These are phyloP conservation scores for Brettanomyces nanus DNA, from an alignment of 805 yeast genomes.

Conservation along the genomic window DNA sequence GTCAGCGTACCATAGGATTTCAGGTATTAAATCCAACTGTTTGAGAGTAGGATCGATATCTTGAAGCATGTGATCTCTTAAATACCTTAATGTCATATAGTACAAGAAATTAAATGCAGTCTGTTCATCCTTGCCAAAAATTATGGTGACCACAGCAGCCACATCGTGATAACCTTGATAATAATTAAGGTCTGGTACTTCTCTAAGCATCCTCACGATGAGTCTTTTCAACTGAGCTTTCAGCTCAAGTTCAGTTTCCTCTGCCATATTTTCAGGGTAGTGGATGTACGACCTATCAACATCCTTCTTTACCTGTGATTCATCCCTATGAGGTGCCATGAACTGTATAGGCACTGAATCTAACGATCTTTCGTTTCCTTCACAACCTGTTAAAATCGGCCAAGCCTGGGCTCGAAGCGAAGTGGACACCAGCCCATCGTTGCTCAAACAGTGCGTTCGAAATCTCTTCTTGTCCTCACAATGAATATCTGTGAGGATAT, in stretches of 20 bases:
- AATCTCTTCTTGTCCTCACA: not conserved
- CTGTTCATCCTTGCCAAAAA: conserved; percentile 31
- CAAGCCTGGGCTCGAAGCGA: conserved; percentile 37
- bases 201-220: conserved; percentile 48
- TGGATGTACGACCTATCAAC: conserved; percentile 60
- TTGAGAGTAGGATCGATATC: conserved; percentile 57
- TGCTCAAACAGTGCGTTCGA: conserved; percentile 1
- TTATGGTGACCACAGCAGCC: conserved; percentile 55
- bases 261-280: conserved; percentile 22
- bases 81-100: conserved; percentile 45
- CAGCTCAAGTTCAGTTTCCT: conserved; percentile 22
- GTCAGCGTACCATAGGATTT: conserved; percentile 45
- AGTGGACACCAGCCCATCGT: conserved; percentile 35
- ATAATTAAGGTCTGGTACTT: conserved; percentile 56
- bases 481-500: too few species aligned
- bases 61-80: conserved; percentile 82
- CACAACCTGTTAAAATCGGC: conserved; percentile 36
- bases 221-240: conserved; percentile 34
- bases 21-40: conserved; percentile 61
- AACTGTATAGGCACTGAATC: conserved; percentile 1
- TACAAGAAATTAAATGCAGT: conserved; percentile 41
- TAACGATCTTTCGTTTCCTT: not conserved
- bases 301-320: conserved; percentile 72
- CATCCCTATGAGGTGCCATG: conserved; percentile 51
- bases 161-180: conserved; percentile 94